Conservation (phyloP, 106 monocot species). For the Platanthera guangdongensis region DNA sequence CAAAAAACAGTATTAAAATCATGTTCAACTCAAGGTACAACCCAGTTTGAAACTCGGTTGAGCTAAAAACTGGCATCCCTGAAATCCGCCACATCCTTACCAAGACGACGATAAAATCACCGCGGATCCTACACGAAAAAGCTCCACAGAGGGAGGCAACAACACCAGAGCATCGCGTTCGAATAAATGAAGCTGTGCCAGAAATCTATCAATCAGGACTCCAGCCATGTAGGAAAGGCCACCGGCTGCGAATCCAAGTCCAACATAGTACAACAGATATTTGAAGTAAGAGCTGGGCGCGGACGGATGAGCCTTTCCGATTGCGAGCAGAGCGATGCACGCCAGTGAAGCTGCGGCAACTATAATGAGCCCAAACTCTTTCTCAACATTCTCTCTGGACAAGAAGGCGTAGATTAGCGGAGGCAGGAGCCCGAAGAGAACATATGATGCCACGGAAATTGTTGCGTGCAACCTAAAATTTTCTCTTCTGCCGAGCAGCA, state of each 20-base stretch:
- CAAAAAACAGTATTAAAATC: too few relatives aligned
- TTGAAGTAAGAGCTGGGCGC: conserved; percentile 32
- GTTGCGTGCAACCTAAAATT: conserved; percentile 43
- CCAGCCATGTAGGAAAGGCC: conserved; percentile 48
- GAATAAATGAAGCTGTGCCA: conserved; percentile 27
- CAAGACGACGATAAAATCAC: background rate
- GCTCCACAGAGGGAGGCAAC: background rate
- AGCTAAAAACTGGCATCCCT: too few relatives aligned
- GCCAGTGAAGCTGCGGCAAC: conserved; percentile 44
- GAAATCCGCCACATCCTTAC: background rate
- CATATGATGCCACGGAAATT: conserved; percentile 44
- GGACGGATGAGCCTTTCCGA: conserved; percentile 55
- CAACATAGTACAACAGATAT: conserved; percentile 32
- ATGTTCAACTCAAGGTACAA: too few relatives aligned
- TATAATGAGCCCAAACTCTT: conserved; percentile 48
- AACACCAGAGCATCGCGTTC: background rate
- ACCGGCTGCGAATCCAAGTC: conserved; percentile 11
- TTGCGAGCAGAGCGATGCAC: conserved; percentile 46
- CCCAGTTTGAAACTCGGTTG: too few relatives aligned
- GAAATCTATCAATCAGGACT: conserved; percentile 22
- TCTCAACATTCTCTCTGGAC: conserved; percentile 40
- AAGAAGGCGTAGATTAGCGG: conserved; percentile 59
- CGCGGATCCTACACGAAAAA: background rate
- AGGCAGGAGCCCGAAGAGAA: conserved; percentile 56
- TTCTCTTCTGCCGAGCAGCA: conserved; percentile 39